Evolutionary conservation across 2,329 filamentous ascomycete species (phyloP).

Genomic region (Mycosphaerella sp.): DNA sequence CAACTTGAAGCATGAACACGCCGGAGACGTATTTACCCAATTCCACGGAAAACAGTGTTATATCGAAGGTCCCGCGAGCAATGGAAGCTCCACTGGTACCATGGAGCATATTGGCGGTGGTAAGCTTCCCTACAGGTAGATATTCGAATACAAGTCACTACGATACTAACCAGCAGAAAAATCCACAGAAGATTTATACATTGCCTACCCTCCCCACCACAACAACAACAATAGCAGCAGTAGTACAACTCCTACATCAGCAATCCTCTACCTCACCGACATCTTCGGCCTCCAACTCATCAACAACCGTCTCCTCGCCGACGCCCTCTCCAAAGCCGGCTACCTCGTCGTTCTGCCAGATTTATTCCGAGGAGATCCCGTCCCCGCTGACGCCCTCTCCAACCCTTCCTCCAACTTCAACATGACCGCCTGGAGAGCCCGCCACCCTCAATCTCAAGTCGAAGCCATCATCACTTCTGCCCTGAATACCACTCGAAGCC

Average conservation of each 20-base stretch:
- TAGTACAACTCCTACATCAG: conserved; percentile 1
- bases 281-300: conserved; percentile 32
- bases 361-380: conserved; percentile 32
- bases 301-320: conserved; percentile 34
- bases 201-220: conserved; percentile 16
- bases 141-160: no score
- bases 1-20: conserved; percentile 19
- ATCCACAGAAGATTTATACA: conserved; percentile 20
- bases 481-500: conserved; percentile 45
- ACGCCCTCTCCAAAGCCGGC: conserved; percentile 30
- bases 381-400: conserved; percentile 24
- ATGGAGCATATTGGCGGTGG: conserved; percentile 15
- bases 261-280: conserved; percentile 32
- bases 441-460: conserved; percentile 38
- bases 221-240: conserved; percentile 5
- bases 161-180: no score
- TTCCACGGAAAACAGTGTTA: conserved; percentile 12
- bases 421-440: conserved; percentile 40
- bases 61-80: conserved; percentile 16
- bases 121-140: background rate
- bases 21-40: conserved; percentile 16
- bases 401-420: conserved; percentile 35
- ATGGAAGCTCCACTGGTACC: conserved; percentile 18
- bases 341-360: conserved; percentile 34
- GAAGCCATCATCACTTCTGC: conserved; percentile 44